Conservation (phyloP, 768 basidiomycete species). For the Lentinula detonsa region DNA sequence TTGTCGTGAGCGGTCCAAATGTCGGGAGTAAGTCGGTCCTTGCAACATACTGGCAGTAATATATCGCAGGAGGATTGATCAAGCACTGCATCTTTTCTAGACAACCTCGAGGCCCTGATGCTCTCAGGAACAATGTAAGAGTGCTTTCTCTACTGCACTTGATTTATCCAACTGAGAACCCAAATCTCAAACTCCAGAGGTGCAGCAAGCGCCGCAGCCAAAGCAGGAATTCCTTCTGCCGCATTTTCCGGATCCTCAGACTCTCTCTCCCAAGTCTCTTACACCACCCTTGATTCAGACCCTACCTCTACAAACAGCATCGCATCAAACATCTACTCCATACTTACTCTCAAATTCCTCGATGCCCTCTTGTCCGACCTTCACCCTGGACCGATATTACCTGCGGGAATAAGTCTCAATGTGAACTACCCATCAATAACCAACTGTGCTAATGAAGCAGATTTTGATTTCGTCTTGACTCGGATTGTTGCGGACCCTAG, state of each 20-base stretch:
- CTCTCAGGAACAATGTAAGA: constrained; percentile 1
- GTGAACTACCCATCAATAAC: constrained; percentile 42
- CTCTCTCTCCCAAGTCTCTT: constrained; percentile 38
- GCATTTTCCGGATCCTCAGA: constrained; percentile 36
- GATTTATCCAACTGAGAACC: neutral
- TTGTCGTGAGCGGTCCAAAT: constrained; percentile 43
- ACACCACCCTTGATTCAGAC: constrained; percentile 37
- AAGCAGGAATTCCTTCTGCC: constrained; percentile 42
- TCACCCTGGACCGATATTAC: constrained; percentile 28
- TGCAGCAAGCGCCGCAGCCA: constrained; percentile 42
- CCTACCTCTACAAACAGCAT: constrained; percentile 26
- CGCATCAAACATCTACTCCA: constrained; percentile 36
- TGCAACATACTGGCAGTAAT: neutral
- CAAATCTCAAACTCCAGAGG: constrained; percentile 24
- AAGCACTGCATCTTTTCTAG: constrained; percentile 9
- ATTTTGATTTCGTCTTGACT: constrained; percentile 39
- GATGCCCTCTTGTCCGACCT: constrained; percentile 20
- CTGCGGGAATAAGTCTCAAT: constrained; percentile 35
- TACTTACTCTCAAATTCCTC: constrained; percentile 35
- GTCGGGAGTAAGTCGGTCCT: constrained; percentile 29
- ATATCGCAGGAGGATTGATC: too few relatives aligned
- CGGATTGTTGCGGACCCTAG: constrained; percentile 24
- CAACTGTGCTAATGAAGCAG: constrained; percentile 29
- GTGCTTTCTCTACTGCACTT: neutral
- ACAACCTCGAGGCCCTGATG: constrained; percentile 9